These are phyloP conservation scores for Anthracocystis walkeri DNA, from an alignment of 1,284 basidiomycete genomes.

Conservation along the genomic window DNA sequence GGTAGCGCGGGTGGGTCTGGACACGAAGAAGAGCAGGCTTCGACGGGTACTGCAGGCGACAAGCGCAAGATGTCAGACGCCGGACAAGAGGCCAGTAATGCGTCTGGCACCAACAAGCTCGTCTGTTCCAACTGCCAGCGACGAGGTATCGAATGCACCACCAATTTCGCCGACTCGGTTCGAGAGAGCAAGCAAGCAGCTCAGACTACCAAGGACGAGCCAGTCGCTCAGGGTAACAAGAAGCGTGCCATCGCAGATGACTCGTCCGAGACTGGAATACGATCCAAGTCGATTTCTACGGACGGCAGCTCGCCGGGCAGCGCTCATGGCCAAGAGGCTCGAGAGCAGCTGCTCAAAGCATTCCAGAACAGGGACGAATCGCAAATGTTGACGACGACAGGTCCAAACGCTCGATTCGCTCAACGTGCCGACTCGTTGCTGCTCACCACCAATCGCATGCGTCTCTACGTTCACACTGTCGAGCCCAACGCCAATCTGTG, in stretches of 20 bases:
- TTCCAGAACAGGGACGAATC: conserved; percentile 38
- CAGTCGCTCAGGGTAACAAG: conserved; percentile 26
- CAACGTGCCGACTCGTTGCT: conserved; percentile 47
- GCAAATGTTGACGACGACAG: conserved; percentile 26
- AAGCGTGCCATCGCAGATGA: conserved; percentile 44
- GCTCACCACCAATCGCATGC: conserved; percentile 53
- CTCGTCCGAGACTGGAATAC: conserved; percentile 32
- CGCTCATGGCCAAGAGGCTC: conserved; percentile 14
- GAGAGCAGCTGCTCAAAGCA: conserved; percentile 32
- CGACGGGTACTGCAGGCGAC: conserved; percentile 23
- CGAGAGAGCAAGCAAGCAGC: conserved; percentile 48
- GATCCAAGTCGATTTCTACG: conserved; percentile 40
- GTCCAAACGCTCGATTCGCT: conserved; percentile 40
- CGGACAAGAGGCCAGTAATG: conserved; percentile 9
- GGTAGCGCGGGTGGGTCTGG: neutral
- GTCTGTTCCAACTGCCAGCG: conserved; percentile 56
- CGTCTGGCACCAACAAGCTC: conserved; percentile 13
- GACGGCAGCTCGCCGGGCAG: conserved; percentile 28
- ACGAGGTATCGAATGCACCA: conserved; percentile 53
- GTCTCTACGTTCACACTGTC: conserved; percentile 51
- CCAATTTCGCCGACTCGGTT: conserved; percentile 54
- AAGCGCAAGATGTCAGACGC: conserved; percentile 54
- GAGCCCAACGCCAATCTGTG: conserved; percentile 52
- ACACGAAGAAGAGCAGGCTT: conserved; percentile 15
- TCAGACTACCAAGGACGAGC: conserved; percentile 32